Base-by-base conservation (phyloP, 225 moss, liverwort and hornwort genomes). In the Antitrichia curtipendula region DNA sequence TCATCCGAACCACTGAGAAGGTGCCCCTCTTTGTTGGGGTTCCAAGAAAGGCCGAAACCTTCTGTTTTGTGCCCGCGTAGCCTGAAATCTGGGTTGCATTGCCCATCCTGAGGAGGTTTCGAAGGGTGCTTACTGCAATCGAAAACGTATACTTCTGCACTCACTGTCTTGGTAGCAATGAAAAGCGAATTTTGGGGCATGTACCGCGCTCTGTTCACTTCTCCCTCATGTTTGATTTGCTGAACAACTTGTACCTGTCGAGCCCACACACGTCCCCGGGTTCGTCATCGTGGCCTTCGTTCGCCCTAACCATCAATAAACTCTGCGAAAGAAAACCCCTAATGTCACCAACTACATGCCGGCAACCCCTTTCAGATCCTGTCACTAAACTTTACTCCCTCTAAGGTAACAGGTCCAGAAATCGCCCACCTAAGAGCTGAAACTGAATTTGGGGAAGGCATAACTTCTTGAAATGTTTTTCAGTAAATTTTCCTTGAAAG, bases 101-200 rank as follows among this genome's bases (percentile, higher is more conserved):
- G 91, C 47, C 97, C 95, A 87, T 97, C 96, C 89, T 97, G 97
- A 66, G 97, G 97, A 54, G 95, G 97, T 84, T 97, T 96, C 16
- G 96, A 97, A 68, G 97, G 97, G 85, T 97, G 97, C 82, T 96
- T 97, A 61, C 95, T 97, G 88, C 95, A 96, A 86, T 97, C 97
- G 57, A 97, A 97, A 24, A 97, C 96, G 59, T 97, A 96, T 3
- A 97, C 97, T 88, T 97, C 97, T 9, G 96, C 96, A 86, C 95
- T 97, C 32, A 97, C 94, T 13, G 96, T 95, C 88, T 97, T 97
- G 54, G 97, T 97, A 71, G 97, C 97, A 57, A 97, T 97, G 40
- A 89, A 86, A 71, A 97, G 96, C 27, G 94, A 82, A 86, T 96
- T 97, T n/a, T 96, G 95, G 43, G 96, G 96, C 97, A 96, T 97